These are phyloP conservation scores for Penicillium bialowiezense DNA, from an alignment of 495 filamentous ascomycete genomes.

Conservation along the genomic window DNA sequence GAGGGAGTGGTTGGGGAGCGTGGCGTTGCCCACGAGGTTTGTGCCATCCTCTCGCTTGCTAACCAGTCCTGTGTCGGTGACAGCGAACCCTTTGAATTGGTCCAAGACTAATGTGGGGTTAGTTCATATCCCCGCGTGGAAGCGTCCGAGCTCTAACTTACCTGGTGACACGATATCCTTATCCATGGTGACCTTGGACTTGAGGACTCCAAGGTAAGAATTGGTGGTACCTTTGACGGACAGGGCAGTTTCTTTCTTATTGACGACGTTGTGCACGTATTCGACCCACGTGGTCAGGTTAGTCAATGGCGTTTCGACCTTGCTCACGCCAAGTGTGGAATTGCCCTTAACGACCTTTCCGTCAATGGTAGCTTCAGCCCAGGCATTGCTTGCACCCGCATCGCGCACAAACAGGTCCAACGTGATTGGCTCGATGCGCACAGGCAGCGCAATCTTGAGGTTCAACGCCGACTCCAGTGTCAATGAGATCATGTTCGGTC, in stretches of 20 bases:
- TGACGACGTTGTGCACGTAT: slow-evolving; percentile 35
- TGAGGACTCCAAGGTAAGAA: slow-evolving; percentile 34
- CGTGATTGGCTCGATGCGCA: slow-evolving; percentile 36
- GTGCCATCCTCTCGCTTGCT: not conserved
- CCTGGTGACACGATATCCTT: slow-evolving; percentile 36
- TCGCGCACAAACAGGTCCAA: slow-evolving; percentile 35
- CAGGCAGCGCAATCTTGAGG: slow-evolving; percentile 32
- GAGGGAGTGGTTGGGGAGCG: slow-evolving; percentile 2
- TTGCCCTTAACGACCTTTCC: slow-evolving; percentile 33
- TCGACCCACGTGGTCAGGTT: slow-evolving; percentile 28
- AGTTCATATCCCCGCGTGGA: not conserved
- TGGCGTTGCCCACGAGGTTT: slow-evolving; percentile 2
- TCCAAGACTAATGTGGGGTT: slow-evolving; percentile 21
- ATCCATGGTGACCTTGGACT: slow-evolving; percentile 33
- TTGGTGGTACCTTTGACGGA: slow-evolving; percentile 31
- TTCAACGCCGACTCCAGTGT: slow-evolving; percentile 34
- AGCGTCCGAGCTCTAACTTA: no score
- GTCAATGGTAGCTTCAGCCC: slow-evolving; percentile 21
- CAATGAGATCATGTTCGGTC: slow-evolving; percentile 30
- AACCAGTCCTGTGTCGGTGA: slow-evolving; percentile 1
- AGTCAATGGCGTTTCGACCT: slow-evolving; percentile 22
- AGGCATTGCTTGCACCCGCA: slow-evolving; percentile 22
- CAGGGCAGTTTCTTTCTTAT: slow-evolving; percentile 25
- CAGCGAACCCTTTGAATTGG: slow-evolving; percentile 14
- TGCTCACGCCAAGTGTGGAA: slow-evolving; percentile 27